Evolutionary conservation across 2,329 filamentous ascomycete genomes (phyloP).

Genomic region (Microsporum audouinii): DNA sequence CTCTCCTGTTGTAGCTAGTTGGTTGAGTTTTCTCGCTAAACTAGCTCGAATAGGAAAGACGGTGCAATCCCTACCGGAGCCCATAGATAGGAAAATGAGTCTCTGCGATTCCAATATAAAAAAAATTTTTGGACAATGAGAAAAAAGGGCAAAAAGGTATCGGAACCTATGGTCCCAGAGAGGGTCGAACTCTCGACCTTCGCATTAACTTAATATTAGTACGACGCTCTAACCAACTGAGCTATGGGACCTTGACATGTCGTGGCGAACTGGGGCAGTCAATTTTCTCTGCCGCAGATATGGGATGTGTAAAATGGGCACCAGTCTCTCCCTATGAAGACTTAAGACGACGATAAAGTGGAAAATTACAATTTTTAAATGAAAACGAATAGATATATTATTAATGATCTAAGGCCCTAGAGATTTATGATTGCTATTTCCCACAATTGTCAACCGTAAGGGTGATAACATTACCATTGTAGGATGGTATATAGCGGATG

Average conservation of each 20-base stretch:
- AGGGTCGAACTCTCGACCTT: slow-evolving; percentile 12
- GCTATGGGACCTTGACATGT: slow-evolving; percentile 3
- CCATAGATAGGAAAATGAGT: background rate
- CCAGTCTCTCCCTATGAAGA: background rate
- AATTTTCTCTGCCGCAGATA: background rate
- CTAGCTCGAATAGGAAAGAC: background rate
- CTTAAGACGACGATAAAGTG: background rate
- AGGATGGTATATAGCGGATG: background rate
- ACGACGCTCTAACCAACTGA: slow-evolving; percentile 4
- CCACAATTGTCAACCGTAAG: background rate
- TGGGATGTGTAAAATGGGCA: background rate
- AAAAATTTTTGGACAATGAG: background rate
- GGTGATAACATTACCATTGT: background rate
- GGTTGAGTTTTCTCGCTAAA: background rate
- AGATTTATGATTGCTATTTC: background rate
- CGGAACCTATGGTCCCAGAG: slow-evolving; percentile 7
- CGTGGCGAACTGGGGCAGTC: background rate
- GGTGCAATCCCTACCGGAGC: background rate
- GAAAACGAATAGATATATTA: background rate
- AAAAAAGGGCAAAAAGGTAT: slow-evolving; percentile 3
- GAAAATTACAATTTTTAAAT: background rate
- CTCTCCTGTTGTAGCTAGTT: background rate
- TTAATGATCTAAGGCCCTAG: background rate
- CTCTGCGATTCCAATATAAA: background rate
- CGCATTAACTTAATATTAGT: slow-evolving; percentile 6